Evolutionary conservation across 73 alveolate species (phyloP).

Genomic region (Uronychia binucleata): DNA sequence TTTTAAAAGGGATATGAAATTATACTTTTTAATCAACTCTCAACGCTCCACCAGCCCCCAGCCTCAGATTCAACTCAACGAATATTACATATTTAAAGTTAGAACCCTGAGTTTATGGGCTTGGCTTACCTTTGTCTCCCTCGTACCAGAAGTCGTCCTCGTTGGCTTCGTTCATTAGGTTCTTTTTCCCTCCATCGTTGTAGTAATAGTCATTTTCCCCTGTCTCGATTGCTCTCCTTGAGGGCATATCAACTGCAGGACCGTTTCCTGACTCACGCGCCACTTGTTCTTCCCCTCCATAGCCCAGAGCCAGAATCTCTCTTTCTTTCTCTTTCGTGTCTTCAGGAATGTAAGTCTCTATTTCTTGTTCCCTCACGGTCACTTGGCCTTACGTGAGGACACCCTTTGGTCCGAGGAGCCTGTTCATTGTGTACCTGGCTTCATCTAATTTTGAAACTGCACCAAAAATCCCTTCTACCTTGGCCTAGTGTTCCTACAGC

Average conservation of each 20-base stretch:
- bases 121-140: not conserved
- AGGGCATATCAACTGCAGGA: not conserved
- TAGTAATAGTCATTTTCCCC: not conserved
- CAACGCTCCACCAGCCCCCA: too few relatives aligned
- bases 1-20: not conserved
- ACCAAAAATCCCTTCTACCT: slow-evolving; percentile 37
- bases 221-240: not conserved
- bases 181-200: not conserved
- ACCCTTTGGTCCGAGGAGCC: slow-evolving; percentile 55
- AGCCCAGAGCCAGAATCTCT: not conserved
- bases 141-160: slow-evolving; percentile 50
- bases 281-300: not conserved
- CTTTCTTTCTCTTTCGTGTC: not conserved
- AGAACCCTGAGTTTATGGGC: too few relatives aligned
- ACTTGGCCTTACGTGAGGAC: slow-evolving; percentile 11
- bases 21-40: too few relatives aligned
- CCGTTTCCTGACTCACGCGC: not conserved
- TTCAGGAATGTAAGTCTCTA: not conserved
- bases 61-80: too few relatives aligned
- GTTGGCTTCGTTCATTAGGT: slow-evolving; percentile 23
- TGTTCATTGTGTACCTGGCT: slow-evolving; percentile 49
- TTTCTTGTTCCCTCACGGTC: not conserved
- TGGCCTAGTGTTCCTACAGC: slow-evolving; percentile 15
- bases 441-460: slow-evolving; percentile 47
- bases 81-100: too few relatives aligned